phyloP scores from a whole-genome alignment of 73 alveolate genomes.

The Tetrahymena elliotti region DNA sequence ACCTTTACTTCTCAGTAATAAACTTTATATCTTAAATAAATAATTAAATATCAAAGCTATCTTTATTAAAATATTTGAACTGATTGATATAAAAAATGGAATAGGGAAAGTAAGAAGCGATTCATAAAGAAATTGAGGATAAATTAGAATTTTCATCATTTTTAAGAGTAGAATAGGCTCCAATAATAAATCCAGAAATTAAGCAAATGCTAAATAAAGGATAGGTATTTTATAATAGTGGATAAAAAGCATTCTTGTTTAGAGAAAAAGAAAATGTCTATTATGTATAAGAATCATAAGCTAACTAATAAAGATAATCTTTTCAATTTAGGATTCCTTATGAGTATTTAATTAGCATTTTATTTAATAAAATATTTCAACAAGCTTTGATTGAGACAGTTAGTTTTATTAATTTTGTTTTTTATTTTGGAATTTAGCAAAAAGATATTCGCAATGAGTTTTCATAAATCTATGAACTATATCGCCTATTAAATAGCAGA shows the following conservation, averaged over 20 bases:
- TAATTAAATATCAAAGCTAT: neutral
- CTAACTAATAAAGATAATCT: neutral
- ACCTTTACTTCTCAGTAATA: neutral
- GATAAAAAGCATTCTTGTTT: neutral
- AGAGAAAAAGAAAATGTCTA: neutral
- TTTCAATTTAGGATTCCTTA: neutral
- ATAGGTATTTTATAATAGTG: neutral
- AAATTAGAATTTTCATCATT: neutral
- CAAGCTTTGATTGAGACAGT: no score
- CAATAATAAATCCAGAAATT: neutral
- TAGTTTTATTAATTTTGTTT: neutral
- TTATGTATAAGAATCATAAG: neutral
- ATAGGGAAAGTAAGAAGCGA: neutral
- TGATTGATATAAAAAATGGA: neutral
- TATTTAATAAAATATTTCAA: no score
- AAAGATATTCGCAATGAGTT: neutral
- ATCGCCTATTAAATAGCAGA: neutral
- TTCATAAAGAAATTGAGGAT: neutral
- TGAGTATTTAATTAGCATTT: neutral
- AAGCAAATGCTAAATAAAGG: neutral
- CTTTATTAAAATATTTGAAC: neutral
- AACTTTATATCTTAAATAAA: neutral
- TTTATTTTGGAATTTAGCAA: neutral
- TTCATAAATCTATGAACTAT: neutral
- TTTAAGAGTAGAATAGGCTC: neutral